Conservation (phyloP, 78 protist species). For the Tieghemostelium lacteum region DNA sequence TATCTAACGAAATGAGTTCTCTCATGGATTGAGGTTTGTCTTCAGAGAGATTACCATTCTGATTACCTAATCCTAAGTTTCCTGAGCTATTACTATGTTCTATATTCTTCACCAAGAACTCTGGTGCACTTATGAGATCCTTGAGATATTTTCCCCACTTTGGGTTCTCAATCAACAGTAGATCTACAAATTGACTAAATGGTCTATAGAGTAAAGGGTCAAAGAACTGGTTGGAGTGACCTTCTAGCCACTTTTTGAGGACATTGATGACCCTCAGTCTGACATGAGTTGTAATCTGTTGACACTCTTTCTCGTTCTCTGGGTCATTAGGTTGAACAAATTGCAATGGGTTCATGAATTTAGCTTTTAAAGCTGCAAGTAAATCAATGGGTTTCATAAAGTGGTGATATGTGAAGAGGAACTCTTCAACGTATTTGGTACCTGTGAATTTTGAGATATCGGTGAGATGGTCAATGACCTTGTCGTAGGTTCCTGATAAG, state of each 20-base stretch:
- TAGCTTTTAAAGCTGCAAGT: neutral
- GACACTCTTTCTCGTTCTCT: neutral
- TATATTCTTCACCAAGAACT: neutral
- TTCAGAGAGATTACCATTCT: too few species aligned
- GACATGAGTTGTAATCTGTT: slow-evolving; percentile 1
- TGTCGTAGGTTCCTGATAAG: slow-evolving; percentile 12
- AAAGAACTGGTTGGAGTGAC: slow-evolving; percentile 41
- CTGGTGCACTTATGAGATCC: neutral
- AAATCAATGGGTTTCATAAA: slow-evolving; percentile 34
- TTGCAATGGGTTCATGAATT: slow-evolving; percentile 20
- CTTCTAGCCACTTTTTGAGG: slow-evolving; percentile 78
- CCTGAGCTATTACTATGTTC: neutral
- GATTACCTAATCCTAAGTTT: too few species aligned
- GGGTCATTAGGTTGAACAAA: neutral
- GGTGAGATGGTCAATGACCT: slow-evolving; percentile 27
- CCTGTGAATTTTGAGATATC: slow-evolving; percentile 55
- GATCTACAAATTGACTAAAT: neutral
- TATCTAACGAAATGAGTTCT: slow-evolving; percentile 12
- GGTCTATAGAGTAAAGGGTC: neutral
- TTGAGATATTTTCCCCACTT: slow-evolving; percentile 57
- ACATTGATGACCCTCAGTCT: slow-evolving; percentile 47
- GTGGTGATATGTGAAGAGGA: slow-evolving; percentile 59
- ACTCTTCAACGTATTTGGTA: slow-evolving; percentile 56
- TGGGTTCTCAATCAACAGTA: neutral
- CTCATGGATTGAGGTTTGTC: neutral